Base-by-base conservation (phyloP, 345 rosid genomes). In the Crucihimalaya himalaica region DNA sequence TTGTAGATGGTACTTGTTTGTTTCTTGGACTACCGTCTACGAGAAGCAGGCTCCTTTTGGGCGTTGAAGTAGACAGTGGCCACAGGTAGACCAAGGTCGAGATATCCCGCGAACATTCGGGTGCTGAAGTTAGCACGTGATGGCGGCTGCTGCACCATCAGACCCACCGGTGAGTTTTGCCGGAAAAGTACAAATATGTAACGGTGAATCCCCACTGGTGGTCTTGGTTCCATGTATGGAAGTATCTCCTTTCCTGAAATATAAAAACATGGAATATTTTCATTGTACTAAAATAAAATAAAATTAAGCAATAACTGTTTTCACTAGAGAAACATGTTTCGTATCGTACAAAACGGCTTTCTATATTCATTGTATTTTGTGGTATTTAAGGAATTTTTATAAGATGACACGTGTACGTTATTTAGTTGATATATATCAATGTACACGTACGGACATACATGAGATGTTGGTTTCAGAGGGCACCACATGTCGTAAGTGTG, bases 181-280 rank as follows among this genome's bases (percentile, higher is more conserved):
- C 80, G 77, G 81, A 87, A 93, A 14, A 93, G 86, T 74, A 89
- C 93, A 18, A 89, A 21, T 45, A 90, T 85, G 83, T 79, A 90
- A 56, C 98, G 90, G 79, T 90, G 98, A 43, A 92, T 90, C 16
- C 98, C 98, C 34, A 90, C 86, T 35, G 87, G 89, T 6, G 98
- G 98, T n/a, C 84, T 78, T 5, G 98, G 98, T 2, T 88, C 91
- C 72, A 80, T 62, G 68, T 89, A 89, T 0, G 88, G 75, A 37
- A 88, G 63, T 20, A 88, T 79, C 87, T 88, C 98, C 27, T 70
- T 88, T 66, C 98, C 98, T 93, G 71, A 54, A 21, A 5, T 34
- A 31, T 6, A 31, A 11, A 57, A 32, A 34, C 23, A 12, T 34
- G 6, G 5, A 31, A 31, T n/a, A 54, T 7, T n/a, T 16, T 56